phyloP scores from a whole-genome alignment of 208 protist genomes.

The Trypanosoma scelopori region DNA sequence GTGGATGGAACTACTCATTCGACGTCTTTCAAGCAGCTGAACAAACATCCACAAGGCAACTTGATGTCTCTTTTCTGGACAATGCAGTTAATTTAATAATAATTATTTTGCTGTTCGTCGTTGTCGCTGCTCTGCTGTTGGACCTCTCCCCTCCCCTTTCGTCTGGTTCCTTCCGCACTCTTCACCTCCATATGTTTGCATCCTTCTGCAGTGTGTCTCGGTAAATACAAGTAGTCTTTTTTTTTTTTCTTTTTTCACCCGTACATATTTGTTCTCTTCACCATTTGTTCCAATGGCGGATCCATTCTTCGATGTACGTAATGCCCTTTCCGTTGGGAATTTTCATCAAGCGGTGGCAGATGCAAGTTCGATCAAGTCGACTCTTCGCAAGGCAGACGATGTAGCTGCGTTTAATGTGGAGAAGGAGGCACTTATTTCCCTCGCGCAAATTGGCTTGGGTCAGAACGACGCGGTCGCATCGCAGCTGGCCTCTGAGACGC shows the following conservation, averaged over 20 bases:
- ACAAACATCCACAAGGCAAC: too few relatives aligned
- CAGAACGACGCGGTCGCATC: conserved; percentile 64
- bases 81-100: neutral
- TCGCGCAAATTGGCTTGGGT: conserved; percentile 77
- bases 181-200: too few relatives aligned
- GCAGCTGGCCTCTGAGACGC: conserved; percentile 49
- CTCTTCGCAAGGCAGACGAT: conserved; percentile 46
- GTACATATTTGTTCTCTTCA: neutral
- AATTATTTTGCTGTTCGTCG: neutral
- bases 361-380: conserved; percentile 40
- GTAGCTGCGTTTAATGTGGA: conserved; percentile 62
- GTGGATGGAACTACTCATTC: too few relatives aligned
- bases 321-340: conserved; percentile 84
- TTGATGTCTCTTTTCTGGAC: too few relatives aligned
- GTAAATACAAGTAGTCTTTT: neutral
- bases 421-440: conserved; percentile 58
- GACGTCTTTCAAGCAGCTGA: too few relatives aligned
- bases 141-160: too few relatives aligned
- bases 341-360: conserved; percentile 81
- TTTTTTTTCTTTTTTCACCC: neutral
- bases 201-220: too few relatives aligned
- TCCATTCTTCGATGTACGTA: conserved; percentile 83
- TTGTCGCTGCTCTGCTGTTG: neutral
- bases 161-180: too few relatives aligned
- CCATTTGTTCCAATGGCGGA: conserved; percentile 51